Conservation (phyloP, 1,284 basidiomycete species). For the Volvariella volvacea region DNA sequence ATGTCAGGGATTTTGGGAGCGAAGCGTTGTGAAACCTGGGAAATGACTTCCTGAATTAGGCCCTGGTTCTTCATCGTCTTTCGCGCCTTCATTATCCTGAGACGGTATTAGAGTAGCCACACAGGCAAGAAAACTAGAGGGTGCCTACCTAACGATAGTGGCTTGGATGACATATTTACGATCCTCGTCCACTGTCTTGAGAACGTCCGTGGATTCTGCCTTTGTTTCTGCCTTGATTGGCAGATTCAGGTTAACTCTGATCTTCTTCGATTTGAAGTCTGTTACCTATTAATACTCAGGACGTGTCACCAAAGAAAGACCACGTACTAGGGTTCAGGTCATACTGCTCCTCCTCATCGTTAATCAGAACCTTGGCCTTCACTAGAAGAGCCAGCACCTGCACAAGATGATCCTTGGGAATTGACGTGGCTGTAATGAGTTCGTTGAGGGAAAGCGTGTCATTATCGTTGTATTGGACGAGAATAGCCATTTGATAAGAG, state of each 20-base stretch:
- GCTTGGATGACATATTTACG: constrained; percentile 97
- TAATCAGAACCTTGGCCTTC: constrained; percentile 86
- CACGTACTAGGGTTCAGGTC: constrained; percentile 84
- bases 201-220: constrained; percentile 84
- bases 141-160: constrained; percentile 83
- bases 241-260: constrained; percentile 89
- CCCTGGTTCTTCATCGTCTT: constrained; percentile 97
- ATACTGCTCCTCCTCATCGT: constrained; percentile 82
- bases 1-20: constrained; percentile 88
- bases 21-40: constrained; percentile 85
- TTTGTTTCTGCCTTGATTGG: constrained; percentile 95
- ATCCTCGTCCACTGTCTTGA: constrained; percentile 97
- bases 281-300: constrained; percentile 4
- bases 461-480: constrained; percentile 91
- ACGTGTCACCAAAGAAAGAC: not conserved
- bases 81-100: constrained; percentile 94
- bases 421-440: constrained; percentile 75
- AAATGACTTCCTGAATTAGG: constrained; percentile 91
- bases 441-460: constrained; percentile 82
- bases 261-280: constrained; percentile 98
- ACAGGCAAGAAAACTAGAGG: constrained; percentile 5
- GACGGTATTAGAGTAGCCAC: not conserved
- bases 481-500: constrained; percentile 91
- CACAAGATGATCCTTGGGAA: constrained; percentile 76
- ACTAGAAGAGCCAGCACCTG: constrained; percentile 83